These are phyloP conservation scores for Yarrowia sp. DNA, from an alignment of 805 yeast species.

Conservation along the genomic window DNA sequence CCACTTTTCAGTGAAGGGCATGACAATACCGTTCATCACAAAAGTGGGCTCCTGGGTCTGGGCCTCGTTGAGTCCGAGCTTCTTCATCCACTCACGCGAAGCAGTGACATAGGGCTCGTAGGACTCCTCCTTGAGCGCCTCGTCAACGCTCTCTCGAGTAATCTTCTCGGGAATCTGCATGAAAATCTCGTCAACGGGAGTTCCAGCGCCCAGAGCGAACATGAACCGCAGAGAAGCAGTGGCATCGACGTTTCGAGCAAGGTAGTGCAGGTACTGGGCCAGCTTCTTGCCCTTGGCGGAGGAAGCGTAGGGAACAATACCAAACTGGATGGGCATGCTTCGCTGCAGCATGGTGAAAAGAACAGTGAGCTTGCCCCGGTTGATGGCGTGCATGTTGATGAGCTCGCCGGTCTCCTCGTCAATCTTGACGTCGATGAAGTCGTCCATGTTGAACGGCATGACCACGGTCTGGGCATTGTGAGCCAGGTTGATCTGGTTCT, in stretches of 20 bases:
- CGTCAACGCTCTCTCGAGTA: not conserved
- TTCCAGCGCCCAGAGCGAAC: slow-evolving; percentile 7
- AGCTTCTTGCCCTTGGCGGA: slow-evolving; percentile 32
- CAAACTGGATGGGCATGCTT: slow-evolving; percentile 75
- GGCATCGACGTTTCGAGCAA: slow-evolving; percentile 10
- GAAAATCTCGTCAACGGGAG: not conserved
- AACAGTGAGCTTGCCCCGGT: slow-evolving; percentile 31
- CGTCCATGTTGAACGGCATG: slow-evolving; percentile 61
- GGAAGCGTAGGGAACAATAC: slow-evolving; percentile 62
- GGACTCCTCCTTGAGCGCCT: slow-evolving; percentile 16
- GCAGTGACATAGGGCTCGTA: slow-evolving; percentile 8
- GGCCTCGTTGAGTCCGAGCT: slow-evolving; percentile 36
- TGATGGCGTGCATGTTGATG: not conserved
- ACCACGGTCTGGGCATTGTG: slow-evolving; percentile 77
- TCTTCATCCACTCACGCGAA: slow-evolving; percentile 36
- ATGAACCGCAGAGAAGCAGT: not conserved
- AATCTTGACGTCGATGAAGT: slow-evolving; percentile 51
- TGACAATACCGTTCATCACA: slow-evolving; percentile 61
- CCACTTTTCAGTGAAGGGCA: slow-evolving; percentile 30
- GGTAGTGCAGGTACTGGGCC: slow-evolving; percentile 30
- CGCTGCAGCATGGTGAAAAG: slow-evolving; percentile 40
- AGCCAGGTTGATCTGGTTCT: slow-evolving; percentile 39
- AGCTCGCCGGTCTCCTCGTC: not conserved
- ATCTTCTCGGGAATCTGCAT: not conserved
- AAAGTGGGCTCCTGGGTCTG: slow-evolving; percentile 46